A percentile compares a stretch with the other conserved stretches of the same genome.
Conservation (phyloP, 2,329 filamentous ascomycete genomes). For the Aspergillus pseudonomiae region DNA sequence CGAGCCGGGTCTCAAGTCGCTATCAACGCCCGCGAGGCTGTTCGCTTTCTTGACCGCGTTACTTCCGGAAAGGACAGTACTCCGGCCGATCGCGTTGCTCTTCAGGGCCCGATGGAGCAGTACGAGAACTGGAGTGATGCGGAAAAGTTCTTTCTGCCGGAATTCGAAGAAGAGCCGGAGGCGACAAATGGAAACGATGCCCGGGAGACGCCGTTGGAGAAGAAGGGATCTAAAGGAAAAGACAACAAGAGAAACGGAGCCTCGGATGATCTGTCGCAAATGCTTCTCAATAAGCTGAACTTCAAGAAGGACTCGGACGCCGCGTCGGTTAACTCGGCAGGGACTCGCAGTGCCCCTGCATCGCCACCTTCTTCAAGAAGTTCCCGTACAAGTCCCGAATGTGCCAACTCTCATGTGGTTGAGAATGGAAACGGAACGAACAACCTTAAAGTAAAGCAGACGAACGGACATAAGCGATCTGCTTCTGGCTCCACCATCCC, state of each 20-base stretch:
- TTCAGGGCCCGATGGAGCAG: conserved; percentile 55
- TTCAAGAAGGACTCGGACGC: conserved; percentile 47
- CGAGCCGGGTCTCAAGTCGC: conserved; percentile 50
- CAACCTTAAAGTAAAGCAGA: conserved; percentile 24
- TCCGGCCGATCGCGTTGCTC: conserved; percentile 45
- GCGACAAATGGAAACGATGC: conserved; percentile 20
- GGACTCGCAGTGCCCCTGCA: conserved; percentile 45
- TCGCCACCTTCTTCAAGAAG: conserved; percentile 50
- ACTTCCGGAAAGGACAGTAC: conserved; percentile 51
- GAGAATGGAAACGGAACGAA: conserved; percentile 26
- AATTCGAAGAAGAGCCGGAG: conserved; percentile 46
- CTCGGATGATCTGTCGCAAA: conserved; percentile 48
- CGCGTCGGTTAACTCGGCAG: conserved; percentile 44
- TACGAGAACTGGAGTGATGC: conserved; percentile 51
- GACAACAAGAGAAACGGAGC: conserved; percentile 26
- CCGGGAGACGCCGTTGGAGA: conserved; percentile 22
- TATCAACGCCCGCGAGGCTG: conserved; percentile 54
- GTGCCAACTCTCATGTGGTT: conserved; percentile 32
- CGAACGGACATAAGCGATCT: conserved; percentile 35
- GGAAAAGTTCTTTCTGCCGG: conserved; percentile 49
- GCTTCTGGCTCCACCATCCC: conserved; percentile 39
- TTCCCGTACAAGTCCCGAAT: conserved; percentile 50
- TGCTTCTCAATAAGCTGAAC: conserved; percentile 52
- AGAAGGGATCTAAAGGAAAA: conserved; percentile 25
- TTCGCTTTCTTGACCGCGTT: conserved; percentile 55